Base-by-base conservation (phyloP, 495 filamentous ascomycete species). In the Xanthoparmelia taractica region DNA sequence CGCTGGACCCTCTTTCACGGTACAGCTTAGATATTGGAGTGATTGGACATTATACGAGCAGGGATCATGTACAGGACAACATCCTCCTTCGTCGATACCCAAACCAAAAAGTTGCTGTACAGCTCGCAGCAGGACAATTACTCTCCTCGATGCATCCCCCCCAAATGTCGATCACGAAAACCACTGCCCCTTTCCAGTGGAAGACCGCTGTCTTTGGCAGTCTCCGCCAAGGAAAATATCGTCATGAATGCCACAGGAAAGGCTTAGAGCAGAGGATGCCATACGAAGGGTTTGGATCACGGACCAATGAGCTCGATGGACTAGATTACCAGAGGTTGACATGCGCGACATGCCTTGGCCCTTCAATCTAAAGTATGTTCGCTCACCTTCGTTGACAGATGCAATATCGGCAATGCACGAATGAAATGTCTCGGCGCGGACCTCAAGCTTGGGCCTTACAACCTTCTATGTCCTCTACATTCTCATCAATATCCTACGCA, bases 401-500 rank as follows among this genome's bases (percentile, higher is more conserved):
- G 67, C 68, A 82, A 82, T 61, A 82, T 82, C 57, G 79, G 79
- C 54, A 79, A 78, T 59, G 76, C 77, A 25, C 69, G 72, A n/a
- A 77, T 80, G 59, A 74, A 75, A 55, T 78, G 79, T 4, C 67
- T 81, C 29, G 60, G 67, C 54, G 65, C 71, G 27, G 73, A 78
- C 43, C 76, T 82, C 29, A 47, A 74, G 11, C 74, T 81, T 18
- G 67, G 73, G 75, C 33, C 70, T 80, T 15, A 71, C 76, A 0
- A 73, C 80, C 25, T 82, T 80, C 69, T 81, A 81, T 67, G 73
- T 81, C 50, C 73, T 77, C 15, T 82, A 81, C 64, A 76, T 81
- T 47, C 72, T 77, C 20, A 70, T 80, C 59, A 79, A 82, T 63
- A 70, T 83, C 6, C 81, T 79, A 0, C 71, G 68, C 36, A 78